Evolutionary conservation across 805 yeast species (phyloP).

Genomic region (Ogataea minuta): DNA sequence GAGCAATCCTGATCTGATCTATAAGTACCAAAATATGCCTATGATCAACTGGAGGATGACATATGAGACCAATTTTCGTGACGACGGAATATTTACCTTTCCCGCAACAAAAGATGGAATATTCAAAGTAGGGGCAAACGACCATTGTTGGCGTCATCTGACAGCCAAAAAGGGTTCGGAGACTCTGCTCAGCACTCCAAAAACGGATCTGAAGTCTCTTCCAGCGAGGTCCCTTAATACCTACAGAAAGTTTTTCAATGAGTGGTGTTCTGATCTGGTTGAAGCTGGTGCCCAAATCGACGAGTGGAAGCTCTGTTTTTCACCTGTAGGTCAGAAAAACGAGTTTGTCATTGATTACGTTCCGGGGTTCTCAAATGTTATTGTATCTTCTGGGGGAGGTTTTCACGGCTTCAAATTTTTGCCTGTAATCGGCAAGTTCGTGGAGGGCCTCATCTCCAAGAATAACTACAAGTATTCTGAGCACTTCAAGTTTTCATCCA

Average conservation of each 20-base stretch:
- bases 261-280: slow-evolving; percentile 6
- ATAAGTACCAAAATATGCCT: slow-evolving; percentile 35
- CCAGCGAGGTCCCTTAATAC: slow-evolving; percentile 11
- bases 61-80: slow-evolving; percentile 13
- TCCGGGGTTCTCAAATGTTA: slow-evolving; percentile 12
- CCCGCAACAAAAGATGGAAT: slow-evolving; percentile 21
- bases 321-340: slow-evolving; percentile 10
- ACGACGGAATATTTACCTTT: slow-evolving; percentile 16
- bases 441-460: slow-evolving; percentile 10
- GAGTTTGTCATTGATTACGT: slow-evolving; percentile 16
- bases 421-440: slow-evolving; percentile 23
- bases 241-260: slow-evolving; percentile 10
- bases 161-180: background rate
- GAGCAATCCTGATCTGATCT: slow-evolving; percentile 31
- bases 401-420: slow-evolving; percentile 19
- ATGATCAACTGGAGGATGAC: slow-evolving; percentile 31
- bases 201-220: slow-evolving; percentile 5
- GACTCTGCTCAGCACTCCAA: slow-evolving; percentile 9
- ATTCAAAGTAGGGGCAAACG: slow-evolving; percentile 15
- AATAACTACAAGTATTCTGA: slow-evolving; percentile 16
- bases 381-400: slow-evolving; percentile 16
- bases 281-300: slow-evolving; percentile 4
- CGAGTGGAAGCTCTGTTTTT: slow-evolving; percentile 9
- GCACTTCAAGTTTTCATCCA: slow-evolving; percentile 13
- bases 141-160: slow-evolving; percentile 13